Conservation (phyloP, 331 rosid genomes). For the Telfairia occidentalis region DNA sequence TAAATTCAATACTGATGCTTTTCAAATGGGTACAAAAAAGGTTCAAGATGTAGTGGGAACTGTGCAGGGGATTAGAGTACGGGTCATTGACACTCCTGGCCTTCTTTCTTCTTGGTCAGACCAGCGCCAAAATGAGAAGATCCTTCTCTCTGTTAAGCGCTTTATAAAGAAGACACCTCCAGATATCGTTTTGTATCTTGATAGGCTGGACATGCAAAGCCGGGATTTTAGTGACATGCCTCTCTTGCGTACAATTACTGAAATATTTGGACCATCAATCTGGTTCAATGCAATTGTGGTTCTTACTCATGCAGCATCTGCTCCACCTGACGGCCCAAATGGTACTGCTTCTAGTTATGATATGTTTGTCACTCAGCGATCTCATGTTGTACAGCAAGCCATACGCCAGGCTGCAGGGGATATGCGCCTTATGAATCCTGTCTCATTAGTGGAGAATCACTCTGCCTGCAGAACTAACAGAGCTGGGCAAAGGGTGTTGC, state of each 20-base stretch:
- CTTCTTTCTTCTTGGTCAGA: constrained; percentile 85
- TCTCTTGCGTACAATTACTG: constrained; percentile 74
- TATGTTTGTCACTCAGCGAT: constrained; percentile 89
- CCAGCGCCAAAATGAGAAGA: constrained; percentile 85
- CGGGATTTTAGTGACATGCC: constrained; percentile 96
- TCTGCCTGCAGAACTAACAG: constrained; percentile 88
- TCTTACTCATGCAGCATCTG: constrained; percentile 93
- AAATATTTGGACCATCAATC: constrained; percentile 78
- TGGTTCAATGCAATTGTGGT: constrained; percentile 99
- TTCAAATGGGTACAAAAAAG: constrained; percentile 77
- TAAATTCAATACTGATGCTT: constrained; percentile 84
- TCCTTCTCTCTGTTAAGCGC: constrained; percentile 59
- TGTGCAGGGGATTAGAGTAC: constrained; percentile 88
- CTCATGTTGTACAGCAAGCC: constrained; percentile 98
- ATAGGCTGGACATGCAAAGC: constrained; percentile 85
- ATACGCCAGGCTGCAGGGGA: constrained; percentile 99
- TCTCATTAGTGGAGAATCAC: constrained; percentile 94
- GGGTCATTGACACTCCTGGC: constrained; percentile 95
- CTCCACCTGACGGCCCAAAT: constrained; percentile 97
- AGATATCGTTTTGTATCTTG: constrained; percentile 88
- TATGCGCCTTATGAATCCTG: constrained; percentile 96
- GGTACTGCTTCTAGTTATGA: constrained; percentile 91
- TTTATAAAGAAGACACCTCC: constrained; percentile 89
- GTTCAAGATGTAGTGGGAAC: constrained; percentile 97
- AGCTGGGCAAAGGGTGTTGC: constrained; percentile 95